Evolutionary conservation across 2,329 filamentous ascomycete genomes (phyloP).

Genomic region (Cladosporium sp.): DNA sequence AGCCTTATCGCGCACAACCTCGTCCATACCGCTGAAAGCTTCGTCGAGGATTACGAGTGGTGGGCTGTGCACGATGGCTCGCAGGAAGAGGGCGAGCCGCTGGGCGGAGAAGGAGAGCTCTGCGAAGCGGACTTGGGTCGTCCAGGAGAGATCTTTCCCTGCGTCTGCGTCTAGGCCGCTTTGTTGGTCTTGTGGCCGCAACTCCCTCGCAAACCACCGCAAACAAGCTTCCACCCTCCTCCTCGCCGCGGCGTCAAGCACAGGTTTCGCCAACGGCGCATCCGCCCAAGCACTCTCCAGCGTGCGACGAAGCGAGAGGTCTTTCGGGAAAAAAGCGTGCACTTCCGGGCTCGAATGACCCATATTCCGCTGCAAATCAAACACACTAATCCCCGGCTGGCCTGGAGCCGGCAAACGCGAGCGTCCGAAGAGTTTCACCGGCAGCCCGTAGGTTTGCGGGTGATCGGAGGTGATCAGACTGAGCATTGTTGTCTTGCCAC

Average conservation of each 20-base stretch:
- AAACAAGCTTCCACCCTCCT: slow-evolving; percentile 64
- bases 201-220: slow-evolving; percentile 70
- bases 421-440: slow-evolving; percentile 79
- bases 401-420: slow-evolving; percentile 72
- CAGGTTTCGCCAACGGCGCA: slow-evolving; percentile 70
- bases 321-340: slow-evolving; percentile 83
- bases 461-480: slow-evolving; percentile 94
- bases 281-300: slow-evolving; percentile 87
- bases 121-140: slow-evolving; percentile 63
- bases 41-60: slow-evolving; percentile 49
- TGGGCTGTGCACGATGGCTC: slow-evolving; percentile 41
- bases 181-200: slow-evolving; percentile 51
- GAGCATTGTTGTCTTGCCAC: slow-evolving; percentile 90
- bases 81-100: slow-evolving; percentile 75
- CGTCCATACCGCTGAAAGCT: slow-evolving; percentile 48
- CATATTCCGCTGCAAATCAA: slow-evolving; percentile 84
- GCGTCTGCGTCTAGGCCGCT: slow-evolving; percentile 21
- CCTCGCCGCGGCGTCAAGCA: slow-evolving; percentile 53
- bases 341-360: slow-evolving; percentile 94
- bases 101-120: slow-evolving; percentile 76
- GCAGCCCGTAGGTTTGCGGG: slow-evolving; percentile 85
- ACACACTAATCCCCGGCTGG: slow-evolving; percentile 73
- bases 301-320: slow-evolving; percentile 65
- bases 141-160: slow-evolving; percentile 52
- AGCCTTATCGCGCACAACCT: slow-evolving; percentile 73